Evolutionary conservation across 139 green algal species (phyloP).

Genomic region (Zygnema cylindricum): DNA sequence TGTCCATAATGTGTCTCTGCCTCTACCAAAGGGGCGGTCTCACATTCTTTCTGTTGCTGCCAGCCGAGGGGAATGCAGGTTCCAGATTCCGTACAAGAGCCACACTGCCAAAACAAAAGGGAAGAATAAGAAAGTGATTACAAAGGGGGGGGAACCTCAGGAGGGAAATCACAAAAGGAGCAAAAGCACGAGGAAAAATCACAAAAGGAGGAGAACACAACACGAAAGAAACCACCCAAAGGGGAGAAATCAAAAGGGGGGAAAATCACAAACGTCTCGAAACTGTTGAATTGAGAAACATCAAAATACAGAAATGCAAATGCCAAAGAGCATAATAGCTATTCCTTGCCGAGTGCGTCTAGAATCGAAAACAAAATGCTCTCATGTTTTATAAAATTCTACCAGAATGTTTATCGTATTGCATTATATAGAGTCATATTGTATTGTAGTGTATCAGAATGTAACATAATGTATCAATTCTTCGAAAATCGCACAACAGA

Average conservation of each 20-base stretch:
- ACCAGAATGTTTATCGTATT: too few species aligned
- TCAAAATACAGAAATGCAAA: too few species aligned
- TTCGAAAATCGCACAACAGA: too few species aligned
- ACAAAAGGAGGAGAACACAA: not conserved
- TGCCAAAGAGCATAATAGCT: too few species aligned
- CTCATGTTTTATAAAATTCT: too few species aligned
- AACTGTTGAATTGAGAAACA: not conserved
- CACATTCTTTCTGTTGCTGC: constrained; percentile 17
- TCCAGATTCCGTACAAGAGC: not conserved
- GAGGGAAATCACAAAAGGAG: not conserved
- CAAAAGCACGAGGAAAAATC: constrained; percentile 28
- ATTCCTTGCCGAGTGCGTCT: too few species aligned
- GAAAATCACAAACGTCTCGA: too few species aligned
- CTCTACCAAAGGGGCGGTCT: not conserved
- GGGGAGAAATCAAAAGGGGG: too few species aligned
- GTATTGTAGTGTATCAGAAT: too few species aligned
- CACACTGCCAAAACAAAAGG: not conserved
- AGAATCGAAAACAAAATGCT: too few species aligned
- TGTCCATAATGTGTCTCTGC: constrained; percentile 32
- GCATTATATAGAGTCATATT: too few species aligned
- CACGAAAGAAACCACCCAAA: not conserved
- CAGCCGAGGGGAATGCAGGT: constrained; percentile 10
- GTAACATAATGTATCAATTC: too few species aligned
- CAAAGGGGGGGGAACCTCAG: not conserved
- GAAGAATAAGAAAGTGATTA: not conserved